These are phyloP conservation scores for Cladosporium sp. DNA, from an alignment of 2,329 filamentous ascomycete species.

Conservation along the genomic window DNA sequence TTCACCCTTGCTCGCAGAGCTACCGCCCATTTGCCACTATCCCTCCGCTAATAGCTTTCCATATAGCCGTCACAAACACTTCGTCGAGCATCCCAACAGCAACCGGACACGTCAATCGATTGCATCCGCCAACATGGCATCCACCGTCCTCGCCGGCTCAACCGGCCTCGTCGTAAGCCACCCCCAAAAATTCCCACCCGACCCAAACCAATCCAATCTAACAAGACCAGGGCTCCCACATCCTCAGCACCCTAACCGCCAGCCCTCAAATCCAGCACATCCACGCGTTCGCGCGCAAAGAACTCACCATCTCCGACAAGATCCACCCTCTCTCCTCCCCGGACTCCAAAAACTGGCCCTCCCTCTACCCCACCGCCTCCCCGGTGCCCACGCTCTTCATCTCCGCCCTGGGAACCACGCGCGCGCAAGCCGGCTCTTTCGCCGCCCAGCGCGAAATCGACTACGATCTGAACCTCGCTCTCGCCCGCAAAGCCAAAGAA, in stretches of 20 bases:
- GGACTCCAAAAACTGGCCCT: slow-evolving; percentile 67
- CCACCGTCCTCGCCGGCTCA: slow-evolving; percentile 56
- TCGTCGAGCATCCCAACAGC: too few relatives aligned
- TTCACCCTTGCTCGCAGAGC: too few relatives aligned
- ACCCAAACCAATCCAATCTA: not conserved
- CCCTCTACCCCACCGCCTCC: slow-evolving; percentile 52
- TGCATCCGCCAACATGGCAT: slow-evolving; percentile 36
- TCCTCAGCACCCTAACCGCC: slow-evolving; percentile 61
- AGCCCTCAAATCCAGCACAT: slow-evolving; percentile 51
- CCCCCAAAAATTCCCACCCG: not conserved
- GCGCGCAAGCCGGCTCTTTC: slow-evolving; percentile 67
- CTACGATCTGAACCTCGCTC: slow-evolving; percentile 75
- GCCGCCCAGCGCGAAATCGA: slow-evolving; percentile 84
- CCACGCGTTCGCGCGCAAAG: slow-evolving; percentile 63
- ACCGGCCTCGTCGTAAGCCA: slow-evolving; percentile 57
- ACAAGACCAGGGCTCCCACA: slow-evolving; percentile 60
- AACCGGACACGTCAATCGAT: too few relatives aligned
- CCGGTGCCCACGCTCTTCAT: slow-evolving; percentile 55
- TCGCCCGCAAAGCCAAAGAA: slow-evolving; percentile 70
- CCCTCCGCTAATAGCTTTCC: too few relatives aligned
- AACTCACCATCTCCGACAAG: slow-evolving; percentile 53
- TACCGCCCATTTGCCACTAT: too few relatives aligned
- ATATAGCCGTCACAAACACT: too few relatives aligned
- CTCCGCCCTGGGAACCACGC: slow-evolving; percentile 77
- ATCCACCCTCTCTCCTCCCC: slow-evolving; percentile 63